Evolutionary conservation across 306 rosid species (phyloP).

Genomic region (Rosa lucieae): DNA sequence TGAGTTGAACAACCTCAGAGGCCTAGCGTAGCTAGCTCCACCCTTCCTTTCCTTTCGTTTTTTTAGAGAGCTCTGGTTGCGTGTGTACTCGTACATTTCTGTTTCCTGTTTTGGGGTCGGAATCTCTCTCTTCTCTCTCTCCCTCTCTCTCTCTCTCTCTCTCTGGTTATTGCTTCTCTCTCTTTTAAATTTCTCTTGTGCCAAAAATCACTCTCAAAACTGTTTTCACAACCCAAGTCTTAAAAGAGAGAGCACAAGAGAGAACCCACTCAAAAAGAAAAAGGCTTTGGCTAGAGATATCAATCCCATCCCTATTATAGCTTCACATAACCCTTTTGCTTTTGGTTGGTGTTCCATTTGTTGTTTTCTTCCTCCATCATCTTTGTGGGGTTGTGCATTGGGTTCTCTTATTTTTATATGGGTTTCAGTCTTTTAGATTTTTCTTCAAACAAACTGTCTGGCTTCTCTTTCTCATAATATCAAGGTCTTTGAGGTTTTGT

Average conservation of each 20-base stretch:
- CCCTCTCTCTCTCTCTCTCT: not conserved
- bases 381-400: conserved; percentile 33
- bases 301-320: conserved; percentile 55
- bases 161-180: conserved; percentile 16
- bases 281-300: conserved; percentile 28
- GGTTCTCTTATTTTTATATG: conserved; percentile 17
- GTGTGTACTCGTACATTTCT: conserved; percentile 39
- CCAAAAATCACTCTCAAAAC: not conserved
- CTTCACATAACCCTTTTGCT: conserved; percentile 29
- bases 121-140: conserved; percentile 40
- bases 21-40: not conserved
- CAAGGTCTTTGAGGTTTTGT: not conserved
- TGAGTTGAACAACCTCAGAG: conserved; percentile 45
- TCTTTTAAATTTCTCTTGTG: not conserved
- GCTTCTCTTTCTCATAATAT: not conserved
- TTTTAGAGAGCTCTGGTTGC: conserved; percentile 51
- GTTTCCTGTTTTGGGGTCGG: conserved; percentile 47
- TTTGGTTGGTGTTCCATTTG: conserved; percentile 25
- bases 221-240: conserved; percentile 18
- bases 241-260: conserved; percentile 18
- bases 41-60: conserved; percentile 4
- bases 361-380: conserved; percentile 9
- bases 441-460: not conserved
- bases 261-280: conserved; percentile 42
- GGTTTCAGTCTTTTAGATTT: conserved; percentile 24